Evolutionary conservation across 148 eudicot species (phyloP), one percentile per base, ranked within the genome.

Genomic region (Hydrangea macrophylla): DNA sequence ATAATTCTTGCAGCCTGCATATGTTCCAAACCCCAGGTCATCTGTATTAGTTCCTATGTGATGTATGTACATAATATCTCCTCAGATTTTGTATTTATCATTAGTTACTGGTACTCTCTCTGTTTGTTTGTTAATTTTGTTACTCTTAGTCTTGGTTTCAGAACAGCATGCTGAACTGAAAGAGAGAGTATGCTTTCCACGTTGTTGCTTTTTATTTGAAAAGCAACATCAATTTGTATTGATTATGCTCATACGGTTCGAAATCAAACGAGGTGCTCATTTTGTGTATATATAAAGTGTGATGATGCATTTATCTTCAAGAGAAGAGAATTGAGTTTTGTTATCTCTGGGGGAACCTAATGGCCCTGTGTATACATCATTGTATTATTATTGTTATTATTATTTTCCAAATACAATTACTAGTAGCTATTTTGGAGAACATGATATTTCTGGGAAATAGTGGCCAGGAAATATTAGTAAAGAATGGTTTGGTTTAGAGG

Each of bases 21-120:
- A 9, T 22, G n/a, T 8, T 23, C 11, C 50, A 24, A 61, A 25
- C 18, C 13, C 55, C 61, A 33, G 31, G 69, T 53, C 45, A 23
- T 65, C 58, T 51, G 33, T n/a, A 9, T 33, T 33, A 53, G 22
- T 53, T 6, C 13, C 13, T 2, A 11, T 13, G 32, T 13, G 23
- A 12, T 53, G 6, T 33, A 53, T 67, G 70, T 67, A 55, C 60
- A 67, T 54, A 22, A 23, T 55, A 31, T 51, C 39, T 35, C 39
- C n/a, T n/a, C 39, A 35, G 39, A 48, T 22, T 48, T 20, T 48
- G n/a, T 55, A 26, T 67, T 55, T 31, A 53, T 51, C 39, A 11
- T 67, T 13, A 6, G 32, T 26, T 51, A 30, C 50, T 24, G 24
- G 33, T 55, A 15, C 25, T 53, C 25, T 76, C 30, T 28, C n/a